Conservation (phyloP, 2,329 filamentous ascomycete species). For the Cladophialophora bantiana region DNA sequence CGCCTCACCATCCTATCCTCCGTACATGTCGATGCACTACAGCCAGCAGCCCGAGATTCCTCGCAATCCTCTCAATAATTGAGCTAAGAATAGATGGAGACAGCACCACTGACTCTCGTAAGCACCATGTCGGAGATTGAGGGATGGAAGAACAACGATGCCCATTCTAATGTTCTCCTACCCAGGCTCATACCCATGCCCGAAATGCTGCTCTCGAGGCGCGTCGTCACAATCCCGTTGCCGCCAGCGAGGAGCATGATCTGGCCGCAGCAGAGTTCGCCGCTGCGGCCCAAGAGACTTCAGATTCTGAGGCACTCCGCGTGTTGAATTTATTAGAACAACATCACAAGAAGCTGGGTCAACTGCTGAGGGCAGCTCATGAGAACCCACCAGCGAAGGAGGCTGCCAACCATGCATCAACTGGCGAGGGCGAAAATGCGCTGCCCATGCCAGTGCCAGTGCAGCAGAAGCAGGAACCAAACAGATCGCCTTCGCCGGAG, state of each 20-base stretch:
- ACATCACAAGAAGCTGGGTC: constrained; percentile 83
- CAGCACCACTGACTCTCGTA: constrained; percentile 72
- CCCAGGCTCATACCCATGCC: constrained; percentile 85
- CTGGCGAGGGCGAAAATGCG: constrained; percentile 7
- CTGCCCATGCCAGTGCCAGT: constrained; percentile 9
- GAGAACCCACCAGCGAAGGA: constrained; percentile 53
- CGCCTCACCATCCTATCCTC: not conserved
- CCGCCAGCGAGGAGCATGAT: constrained; percentile 86
- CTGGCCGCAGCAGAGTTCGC: constrained; percentile 88
- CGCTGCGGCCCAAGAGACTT: constrained; percentile 75
- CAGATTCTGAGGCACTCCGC: constrained; percentile 76
- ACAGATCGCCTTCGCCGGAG: constrained; percentile 44
- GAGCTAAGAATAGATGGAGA: constrained; percentile 65
- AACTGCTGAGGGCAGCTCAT: constrained; percentile 75
- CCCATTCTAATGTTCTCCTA: constrained; percentile 35
- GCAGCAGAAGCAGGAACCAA: constrained; percentile 34
- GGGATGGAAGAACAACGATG: constrained; percentile 1
- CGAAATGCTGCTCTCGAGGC: constrained; percentile 80
- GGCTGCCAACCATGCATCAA: not conserved
- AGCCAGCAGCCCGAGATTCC: not conserved
- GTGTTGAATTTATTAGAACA: constrained; percentile 85
- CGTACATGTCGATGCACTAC: not conserved
- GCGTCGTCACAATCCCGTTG: constrained; percentile 71
- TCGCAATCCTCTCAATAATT: not conserved
- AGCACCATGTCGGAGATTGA: constrained; percentile 29